Base-by-base conservation (phyloP, 129 eudicot species). In the Lonicera japonica region DNA sequence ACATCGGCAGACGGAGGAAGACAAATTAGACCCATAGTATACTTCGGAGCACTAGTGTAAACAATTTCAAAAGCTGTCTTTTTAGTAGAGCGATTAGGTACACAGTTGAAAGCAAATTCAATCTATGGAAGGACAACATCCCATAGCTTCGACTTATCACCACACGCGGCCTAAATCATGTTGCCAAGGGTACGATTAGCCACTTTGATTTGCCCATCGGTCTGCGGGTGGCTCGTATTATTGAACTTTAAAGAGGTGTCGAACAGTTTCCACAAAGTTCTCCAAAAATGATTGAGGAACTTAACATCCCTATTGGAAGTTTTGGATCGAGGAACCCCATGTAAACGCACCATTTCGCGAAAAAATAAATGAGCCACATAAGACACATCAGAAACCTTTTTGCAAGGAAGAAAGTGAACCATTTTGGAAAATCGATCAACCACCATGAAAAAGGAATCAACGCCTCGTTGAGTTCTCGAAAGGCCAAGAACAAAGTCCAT, bases 401-500 rank as follows among this genome's bases (percentile, higher is more conserved):
- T n/a, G n/a, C n/a, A n/a, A n/a, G n/a, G n/a, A n/a, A n/a, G n/a
- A n/a, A n/a, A n/a, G n/a, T n/a, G n/a, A n/a, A n/a, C n/a, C n/a
- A n/a, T n/a, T n/a, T n/a, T n/a, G n/a, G 25, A 63, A 21, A 46
- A 63, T 2, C 57, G 20, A n/a, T 48, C 57, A 5, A 63, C 43
- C 0, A 48, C 23, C 1, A 63, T 24, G 16, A 22, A 63, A 8
- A 63, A n/a, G 0, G 60, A 66, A 21, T 66, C 54, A 1, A 0
- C 8, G 15, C 55, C 71, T 1, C 40, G 36, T 40, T 54, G 53
- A 1, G 54, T 66, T 0, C 54, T 12, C 0, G 71, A 54, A 4
- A 66, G 12, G 0, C 54, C 22, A 22, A 39, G 41, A 8, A 55
- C 43, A 16, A 43, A 66, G 14, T 54, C 63, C 62, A 66, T 66